Percentiles rank a stretch among this genome's conserved stretches.
These are phyloP conservation scores for Ophiognomonia clavigignenti-juglandacearum DNA, from an alignment of 2,329 filamentous ascomycete genomes.

Conservation along the genomic window DNA sequence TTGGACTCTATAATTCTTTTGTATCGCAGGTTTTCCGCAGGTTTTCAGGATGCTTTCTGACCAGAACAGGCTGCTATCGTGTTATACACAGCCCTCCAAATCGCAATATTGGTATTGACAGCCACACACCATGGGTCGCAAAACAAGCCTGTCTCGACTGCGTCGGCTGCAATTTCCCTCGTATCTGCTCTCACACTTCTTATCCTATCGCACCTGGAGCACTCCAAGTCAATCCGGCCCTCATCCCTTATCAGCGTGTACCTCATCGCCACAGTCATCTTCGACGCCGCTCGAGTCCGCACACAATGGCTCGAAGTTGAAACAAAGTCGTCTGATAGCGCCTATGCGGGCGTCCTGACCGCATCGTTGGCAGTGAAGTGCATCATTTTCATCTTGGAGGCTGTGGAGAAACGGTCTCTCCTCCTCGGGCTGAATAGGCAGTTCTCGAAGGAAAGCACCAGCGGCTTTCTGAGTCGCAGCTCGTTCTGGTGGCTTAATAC, in stretches of 20 bases:
- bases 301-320: constrained; percentile 34
- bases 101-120: neutral
- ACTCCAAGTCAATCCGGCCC: constrained; percentile 37
- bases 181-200: constrained; percentile 22
- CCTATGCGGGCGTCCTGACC: constrained; percentile 31
- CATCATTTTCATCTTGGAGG: constrained; percentile 38
- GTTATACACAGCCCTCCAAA: neutral
- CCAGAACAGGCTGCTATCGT: neutral
- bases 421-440: constrained; percentile 31
- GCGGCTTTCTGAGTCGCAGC: constrained; percentile 40
- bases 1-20: no score
- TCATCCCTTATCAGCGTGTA: constrained; percentile 43
- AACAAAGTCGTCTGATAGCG: constrained; percentile 22
- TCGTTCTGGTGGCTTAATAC: constrained; percentile 51
- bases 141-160: constrained; percentile 9
- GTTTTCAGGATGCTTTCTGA: neutral
- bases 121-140: neutral
- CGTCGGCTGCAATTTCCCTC: constrained; percentile 15
- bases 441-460: constrained; percentile 46
- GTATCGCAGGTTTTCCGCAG: no score
- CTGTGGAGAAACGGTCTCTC: constrained; percentile 36
- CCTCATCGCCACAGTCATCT: constrained; percentile 37
- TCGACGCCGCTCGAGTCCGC: constrained; percentile 39
- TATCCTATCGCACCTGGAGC: constrained; percentile 41
- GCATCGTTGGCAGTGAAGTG: constrained; percentile 36